phyloP scores from a whole-genome alignment of 2,329 filamentous ascomycete genomes.

The Fusarium falciforme region DNA sequence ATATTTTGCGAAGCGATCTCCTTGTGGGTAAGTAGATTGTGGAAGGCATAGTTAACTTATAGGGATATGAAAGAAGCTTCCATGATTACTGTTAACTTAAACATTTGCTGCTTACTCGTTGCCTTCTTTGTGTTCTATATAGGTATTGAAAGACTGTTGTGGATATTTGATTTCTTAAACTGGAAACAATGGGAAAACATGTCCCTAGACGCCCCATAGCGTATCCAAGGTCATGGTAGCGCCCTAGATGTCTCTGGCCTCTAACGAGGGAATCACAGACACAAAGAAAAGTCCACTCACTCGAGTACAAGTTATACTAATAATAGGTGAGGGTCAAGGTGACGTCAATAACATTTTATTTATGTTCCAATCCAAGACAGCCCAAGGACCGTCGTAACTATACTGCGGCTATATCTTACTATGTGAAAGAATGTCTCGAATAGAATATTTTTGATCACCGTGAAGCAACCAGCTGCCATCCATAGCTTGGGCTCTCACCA shows the following conservation, averaged over 20 bases:
- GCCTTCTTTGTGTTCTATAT: background rate
- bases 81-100: background rate
- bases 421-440: conserved; percentile 32
- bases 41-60: background rate
- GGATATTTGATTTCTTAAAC: background rate
- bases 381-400: conserved; percentile 4
- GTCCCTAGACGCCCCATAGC: background rate
- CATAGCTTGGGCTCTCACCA: background rate
- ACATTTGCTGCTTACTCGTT: background rate
- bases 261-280: background rate
- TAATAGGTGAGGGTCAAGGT: background rate
- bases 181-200: background rate
- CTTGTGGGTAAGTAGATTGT: background rate
- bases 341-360: background rate
- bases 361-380: conserved; percentile 17
- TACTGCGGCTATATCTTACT: conserved; percentile 27
- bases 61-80: background rate
- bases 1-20: conserved; percentile 5
- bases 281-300: background rate
- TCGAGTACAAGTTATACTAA: background rate
- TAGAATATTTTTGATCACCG: conserved; percentile 10
- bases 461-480: background rate
- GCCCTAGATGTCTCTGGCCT: background rate
- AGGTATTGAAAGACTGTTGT: background rate
- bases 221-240: background rate